Evolutionary conservation across 176 grass and related monocot genomes (phyloP), one percentile per base, ranked within the genome.

Genomic region (Lolium perenne): DNA sequence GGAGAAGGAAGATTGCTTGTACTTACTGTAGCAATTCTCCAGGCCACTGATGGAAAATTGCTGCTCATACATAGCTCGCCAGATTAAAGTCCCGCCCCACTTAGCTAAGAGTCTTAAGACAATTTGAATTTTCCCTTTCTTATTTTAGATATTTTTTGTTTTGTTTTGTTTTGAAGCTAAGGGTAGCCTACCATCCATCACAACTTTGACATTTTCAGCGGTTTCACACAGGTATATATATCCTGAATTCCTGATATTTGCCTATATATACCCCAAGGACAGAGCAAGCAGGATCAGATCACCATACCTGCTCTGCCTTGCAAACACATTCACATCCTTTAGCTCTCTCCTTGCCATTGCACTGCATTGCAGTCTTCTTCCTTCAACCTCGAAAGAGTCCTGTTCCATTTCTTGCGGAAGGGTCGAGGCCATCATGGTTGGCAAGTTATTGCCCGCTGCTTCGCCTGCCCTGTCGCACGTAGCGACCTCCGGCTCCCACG

Each of bases 401-500:
- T 80, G 76, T 21, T 60, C 38, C 59, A 48, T 65, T 13, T 9
- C 38, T 16, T 32, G 82, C 16, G 4, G 13, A 63, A 7, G 8
- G 81, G 4, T 46, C 32, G 13, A 70, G 58, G 11, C 10, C 13
- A 2, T 43, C 29, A 91, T 91, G 90, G 86, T 55, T 29, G 82
- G 82, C 82, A 91, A 72, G 89, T 2, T 87, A 71, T n/a, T 88
- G 61, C 62, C 46, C 1, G 86, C 72, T 22, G 50, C 72, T 14
- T 4, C 83, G 51, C 48, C 84, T 55, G 47, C 86, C 4, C 80
- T 94, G 70, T 97, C 95, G 0, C 56, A 73, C 18, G 89, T 94
- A 38, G 95, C 95, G 9, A 91, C 86, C 16, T 92, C 95, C 8
- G 32, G 57, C 11, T 61, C 84, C 40, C 95, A 97, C 73, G 92